Conservation (phyloP, 2,329 filamentous ascomycete genomes). For the Periconia digitata region DNA sequence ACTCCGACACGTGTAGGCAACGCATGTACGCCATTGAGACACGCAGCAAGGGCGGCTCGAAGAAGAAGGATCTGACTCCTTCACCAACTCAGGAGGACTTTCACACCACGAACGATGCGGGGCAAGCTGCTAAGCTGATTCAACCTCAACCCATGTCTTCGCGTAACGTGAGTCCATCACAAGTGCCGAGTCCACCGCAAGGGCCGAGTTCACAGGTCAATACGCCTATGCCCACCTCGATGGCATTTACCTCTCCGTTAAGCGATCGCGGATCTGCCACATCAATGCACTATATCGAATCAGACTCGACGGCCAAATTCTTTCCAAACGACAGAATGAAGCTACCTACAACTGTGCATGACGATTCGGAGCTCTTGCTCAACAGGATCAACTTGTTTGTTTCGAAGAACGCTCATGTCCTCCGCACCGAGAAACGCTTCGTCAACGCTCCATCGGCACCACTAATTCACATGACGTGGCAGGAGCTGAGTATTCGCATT, state of each 20-base stretch:
- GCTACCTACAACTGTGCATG: slow-evolving; percentile 9
- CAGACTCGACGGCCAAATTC: not conserved
- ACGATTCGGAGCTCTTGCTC: slow-evolving; percentile 16
- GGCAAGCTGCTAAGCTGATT: not conserved
- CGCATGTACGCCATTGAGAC: slow-evolving; percentile 60
- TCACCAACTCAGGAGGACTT: slow-evolving; percentile 11
- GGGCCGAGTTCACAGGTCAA: not conserved
- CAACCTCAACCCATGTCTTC: not conserved
- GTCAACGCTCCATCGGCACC: slow-evolving; percentile 10
- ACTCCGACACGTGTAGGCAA: slow-evolving; percentile 33
- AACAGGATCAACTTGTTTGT: slow-evolving; percentile 65
- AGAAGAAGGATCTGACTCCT: slow-evolving; percentile 27
- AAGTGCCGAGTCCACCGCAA: too few species aligned
- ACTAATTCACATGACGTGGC: slow-evolving; percentile 20
- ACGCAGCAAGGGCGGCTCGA: slow-evolving; percentile 52
- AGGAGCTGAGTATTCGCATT: slow-evolving; percentile 20
- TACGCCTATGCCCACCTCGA: not conserved
- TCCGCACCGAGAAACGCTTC: slow-evolving; percentile 14
- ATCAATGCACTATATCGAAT: not conserved
- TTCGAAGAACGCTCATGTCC: slow-evolving; percentile 61
- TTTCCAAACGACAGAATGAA: slow-evolving; percentile 2
- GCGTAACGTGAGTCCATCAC: too few species aligned
- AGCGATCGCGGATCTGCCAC: not conserved
- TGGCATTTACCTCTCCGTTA: not conserved
- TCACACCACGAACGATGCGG: slow-evolving; percentile 1